Evolutionary conservation across 441 rosid species (phyloP), one percentile per base, ranked within the genome.

Genomic region (Erysimum pusillum): DNA sequence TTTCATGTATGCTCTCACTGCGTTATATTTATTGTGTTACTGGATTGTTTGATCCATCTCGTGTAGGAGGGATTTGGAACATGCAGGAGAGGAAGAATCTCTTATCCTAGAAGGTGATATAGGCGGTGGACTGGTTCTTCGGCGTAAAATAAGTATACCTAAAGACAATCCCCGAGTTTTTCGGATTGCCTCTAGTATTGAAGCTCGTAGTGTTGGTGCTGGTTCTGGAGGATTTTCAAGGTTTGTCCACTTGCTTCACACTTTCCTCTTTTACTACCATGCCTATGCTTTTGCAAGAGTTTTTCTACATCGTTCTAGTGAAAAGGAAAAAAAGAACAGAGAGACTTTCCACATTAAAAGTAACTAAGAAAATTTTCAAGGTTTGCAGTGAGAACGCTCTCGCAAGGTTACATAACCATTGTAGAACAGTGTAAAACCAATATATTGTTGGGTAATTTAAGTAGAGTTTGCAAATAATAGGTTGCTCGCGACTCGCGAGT

Each of bases 191-290:
- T 95, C 98, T 74, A 78, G 84, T 81, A 83, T 95, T 79, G 70
- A 87, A 78, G 97, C 92, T 51, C 87, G 75, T 53, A 91, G 83
- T 13, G 96, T 95, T 63, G 98, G 93, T 82, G 93, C 98, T 77
- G 95, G 98, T 49, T 95, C 98, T 61, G 97, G 98, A 51, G 99
- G 97, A 83, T 95, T 77, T 85, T 95, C 98, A 80, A 95, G 98
- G 99, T 92, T 46, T 76, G 82, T 54, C 48, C 51, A 35, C 66
- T 53, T 78, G 20, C 67, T 41, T 61, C 5, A 44, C 25, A 15
- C 10, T 73, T 45, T 39, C 28, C 34, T 39, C 17, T 7, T 44
- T 13, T 6, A 25, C 61, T 35, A 48, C 13, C 10, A 77, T n/a
- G n/a, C n/a, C n/a, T n/a, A n/a, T n/a, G n/a, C n/a, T n/a, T n/a